Evolutionary conservation across 805 yeast species (phyloP).

Genomic region (Kodamaea restingae): DNA sequence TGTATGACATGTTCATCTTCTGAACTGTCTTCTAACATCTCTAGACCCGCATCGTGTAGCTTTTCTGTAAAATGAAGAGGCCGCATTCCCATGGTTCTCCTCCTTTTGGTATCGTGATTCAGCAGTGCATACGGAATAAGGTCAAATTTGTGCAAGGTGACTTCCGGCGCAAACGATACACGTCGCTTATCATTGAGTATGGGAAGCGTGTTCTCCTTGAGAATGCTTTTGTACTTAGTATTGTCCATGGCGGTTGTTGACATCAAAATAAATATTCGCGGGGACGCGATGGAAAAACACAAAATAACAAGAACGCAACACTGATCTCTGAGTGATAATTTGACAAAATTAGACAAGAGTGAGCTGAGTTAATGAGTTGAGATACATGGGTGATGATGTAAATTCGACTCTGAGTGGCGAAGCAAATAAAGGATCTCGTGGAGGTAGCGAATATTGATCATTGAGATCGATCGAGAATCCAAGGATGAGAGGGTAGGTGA

Average conservation of each 20-base stretch:
- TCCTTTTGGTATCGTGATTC: conserved; percentile 16
- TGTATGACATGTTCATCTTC: too few species aligned
- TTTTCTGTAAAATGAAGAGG: conserved; percentile 10
- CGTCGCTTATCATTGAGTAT: conserved; percentile 38
- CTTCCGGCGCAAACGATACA: conserved; percentile 77
- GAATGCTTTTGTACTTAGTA: conserved; percentile 17
- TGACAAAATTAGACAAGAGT: too few species aligned
- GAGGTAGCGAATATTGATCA: too few species aligned
- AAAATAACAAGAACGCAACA: neutral
- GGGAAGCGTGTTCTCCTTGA: conserved; percentile 23
- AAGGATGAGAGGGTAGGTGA: too few species aligned
- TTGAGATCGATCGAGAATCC: too few species aligned
- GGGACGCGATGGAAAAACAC: conserved; percentile 1
- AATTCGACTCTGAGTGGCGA: too few species aligned
- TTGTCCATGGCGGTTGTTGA: conserved; percentile 8
- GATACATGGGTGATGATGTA: too few species aligned
- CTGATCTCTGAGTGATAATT: too few species aligned
- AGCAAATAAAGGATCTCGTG: too few species aligned
- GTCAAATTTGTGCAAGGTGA: conserved; percentile 57
- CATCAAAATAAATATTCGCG: neutral
- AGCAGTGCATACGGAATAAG: conserved; percentile 20
- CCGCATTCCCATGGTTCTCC: conserved; percentile 26
- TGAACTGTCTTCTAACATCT: conserved; percentile 22
- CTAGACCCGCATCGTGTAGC: conserved; percentile 13
- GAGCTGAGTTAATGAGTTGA: too few species aligned